Evolutionary conservation across 148 eudicot genomes (phyloP).

Genomic region (Rhododendron ferrugineum): DNA sequence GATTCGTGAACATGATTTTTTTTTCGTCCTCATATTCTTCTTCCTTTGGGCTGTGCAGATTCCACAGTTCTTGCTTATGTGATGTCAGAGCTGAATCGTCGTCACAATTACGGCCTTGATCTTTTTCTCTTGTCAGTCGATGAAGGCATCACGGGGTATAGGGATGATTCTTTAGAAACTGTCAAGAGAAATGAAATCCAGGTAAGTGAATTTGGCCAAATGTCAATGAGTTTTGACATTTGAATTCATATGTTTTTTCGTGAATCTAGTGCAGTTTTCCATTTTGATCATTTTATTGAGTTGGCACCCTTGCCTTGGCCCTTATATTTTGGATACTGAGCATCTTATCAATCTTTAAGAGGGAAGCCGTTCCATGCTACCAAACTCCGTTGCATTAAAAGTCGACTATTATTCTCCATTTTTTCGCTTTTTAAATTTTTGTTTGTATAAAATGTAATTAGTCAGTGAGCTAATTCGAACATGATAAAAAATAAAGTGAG

Average conservation of each 20-base stretch:
- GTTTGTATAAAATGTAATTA: neutral
- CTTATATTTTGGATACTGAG: neutral
- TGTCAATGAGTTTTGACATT: neutral
- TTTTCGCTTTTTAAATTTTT: neutral
- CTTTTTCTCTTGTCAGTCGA: constrained; percentile 85
- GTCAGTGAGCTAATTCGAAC: neutral
- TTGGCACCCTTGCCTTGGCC: neutral
- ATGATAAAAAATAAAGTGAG: neutral
- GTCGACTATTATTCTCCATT: neutral
- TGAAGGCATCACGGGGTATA: constrained; percentile 97
- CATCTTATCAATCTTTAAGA: neutral
- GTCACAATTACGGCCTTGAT: constrained; percentile 83
- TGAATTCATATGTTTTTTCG: neutral
- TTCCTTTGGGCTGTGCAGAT: constrained; percentile 43
- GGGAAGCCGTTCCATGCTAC: neutral
- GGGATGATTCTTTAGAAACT: constrained; percentile 98
- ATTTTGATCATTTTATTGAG: neutral
- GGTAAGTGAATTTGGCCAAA: constrained; percentile 27
- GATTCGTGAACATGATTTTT: neutral
- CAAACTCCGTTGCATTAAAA: neutral
- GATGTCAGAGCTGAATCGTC: constrained; percentile 78
- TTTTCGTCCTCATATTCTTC: neutral
- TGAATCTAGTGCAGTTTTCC: neutral
- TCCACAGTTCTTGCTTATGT: constrained; percentile 98
- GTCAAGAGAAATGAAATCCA: constrained; percentile 96